phyloP scores from a whole-genome alignment of 1,284 basidiomycete genomes.

The Chiua sp. region DNA sequence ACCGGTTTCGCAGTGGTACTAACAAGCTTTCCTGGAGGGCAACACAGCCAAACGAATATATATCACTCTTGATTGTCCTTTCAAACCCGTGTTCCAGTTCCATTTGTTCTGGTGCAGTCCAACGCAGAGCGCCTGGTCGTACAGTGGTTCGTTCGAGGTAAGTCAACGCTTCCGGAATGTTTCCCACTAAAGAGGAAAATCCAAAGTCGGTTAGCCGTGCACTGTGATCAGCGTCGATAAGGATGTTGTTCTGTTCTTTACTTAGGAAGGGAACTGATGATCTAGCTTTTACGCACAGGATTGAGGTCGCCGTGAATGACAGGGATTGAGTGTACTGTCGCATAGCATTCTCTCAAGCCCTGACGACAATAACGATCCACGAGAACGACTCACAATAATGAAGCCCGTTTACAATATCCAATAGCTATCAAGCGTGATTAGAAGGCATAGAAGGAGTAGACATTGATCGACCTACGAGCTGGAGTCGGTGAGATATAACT shows the following conservation, averaged over 20 bases:
- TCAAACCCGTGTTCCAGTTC: no score
- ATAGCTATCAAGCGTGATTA: conserved; percentile 1
- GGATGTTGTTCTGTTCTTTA: conserved; percentile 18
- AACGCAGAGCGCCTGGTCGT: no score
- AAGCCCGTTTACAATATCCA: conserved; percentile 16
- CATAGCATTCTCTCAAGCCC: background rate
- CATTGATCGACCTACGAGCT: conserved; percentile 8
- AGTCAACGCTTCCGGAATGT: background rate
- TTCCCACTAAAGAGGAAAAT: conserved; percentile 8
- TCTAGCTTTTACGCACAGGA: conserved; percentile 7
- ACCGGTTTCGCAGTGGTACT: no score
- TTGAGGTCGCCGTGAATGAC: conserved; percentile 26
- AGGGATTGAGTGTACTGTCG: conserved; percentile 18
- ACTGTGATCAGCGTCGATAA: conserved; percentile 17
- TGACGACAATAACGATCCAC: background rate
- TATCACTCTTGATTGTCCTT: no score
- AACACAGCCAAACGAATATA: no score
- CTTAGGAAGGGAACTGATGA: background rate
- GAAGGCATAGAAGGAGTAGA: background rate
- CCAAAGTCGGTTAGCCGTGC: conserved; percentile 21
- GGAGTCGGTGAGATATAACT: background rate
- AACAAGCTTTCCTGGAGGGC: conserved; percentile 8
- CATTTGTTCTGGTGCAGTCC: no score
- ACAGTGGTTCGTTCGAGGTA: no score
- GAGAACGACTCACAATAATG: conserved; percentile 12